Conservation (phyloP, 148 eudicot genomes). For the Camellia lanceoleosa region DNA sequence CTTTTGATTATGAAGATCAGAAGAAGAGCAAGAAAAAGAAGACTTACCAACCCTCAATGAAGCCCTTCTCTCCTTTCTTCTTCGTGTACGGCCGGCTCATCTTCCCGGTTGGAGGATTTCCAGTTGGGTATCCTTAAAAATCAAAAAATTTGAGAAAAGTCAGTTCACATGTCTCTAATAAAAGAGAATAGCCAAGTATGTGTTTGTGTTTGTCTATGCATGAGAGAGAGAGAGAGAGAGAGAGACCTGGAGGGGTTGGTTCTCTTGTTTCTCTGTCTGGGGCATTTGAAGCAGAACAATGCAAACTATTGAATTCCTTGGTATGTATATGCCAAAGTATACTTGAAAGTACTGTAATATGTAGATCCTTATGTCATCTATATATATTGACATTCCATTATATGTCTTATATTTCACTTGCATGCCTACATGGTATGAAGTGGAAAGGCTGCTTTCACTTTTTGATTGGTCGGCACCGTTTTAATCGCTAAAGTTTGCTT, state of each 20-base stretch:
- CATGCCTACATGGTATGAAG: neutral
- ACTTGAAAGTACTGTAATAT: neutral
- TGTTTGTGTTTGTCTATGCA: neutral
- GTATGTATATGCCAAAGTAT: neutral
- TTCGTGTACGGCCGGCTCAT: slow-evolving; percentile 27
- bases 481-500: neutral
- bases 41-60: slow-evolving; percentile 79
- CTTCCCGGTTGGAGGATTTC: slow-evolving; percentile 29
- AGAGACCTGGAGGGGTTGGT: slow-evolving; percentile 49
- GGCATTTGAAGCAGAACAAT: slow-evolving; percentile 20
- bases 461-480: neutral
- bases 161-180: neutral
- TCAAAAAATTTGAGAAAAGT: neutral
- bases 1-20: neutral
- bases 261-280: slow-evolving; percentile 27
- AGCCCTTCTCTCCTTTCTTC: slow-evolving; percentile 68
- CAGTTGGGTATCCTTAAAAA: slow-evolving; percentile 57
- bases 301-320: neutral
- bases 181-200: neutral
- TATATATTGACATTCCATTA: neutral
- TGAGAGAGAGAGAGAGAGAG: neutral
- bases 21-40: no score
- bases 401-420: neutral
- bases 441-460: no score
- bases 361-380: neutral